phyloP scores from a whole-genome alignment of 177 flowering plant species.

The Vitis hybrid region DNA sequence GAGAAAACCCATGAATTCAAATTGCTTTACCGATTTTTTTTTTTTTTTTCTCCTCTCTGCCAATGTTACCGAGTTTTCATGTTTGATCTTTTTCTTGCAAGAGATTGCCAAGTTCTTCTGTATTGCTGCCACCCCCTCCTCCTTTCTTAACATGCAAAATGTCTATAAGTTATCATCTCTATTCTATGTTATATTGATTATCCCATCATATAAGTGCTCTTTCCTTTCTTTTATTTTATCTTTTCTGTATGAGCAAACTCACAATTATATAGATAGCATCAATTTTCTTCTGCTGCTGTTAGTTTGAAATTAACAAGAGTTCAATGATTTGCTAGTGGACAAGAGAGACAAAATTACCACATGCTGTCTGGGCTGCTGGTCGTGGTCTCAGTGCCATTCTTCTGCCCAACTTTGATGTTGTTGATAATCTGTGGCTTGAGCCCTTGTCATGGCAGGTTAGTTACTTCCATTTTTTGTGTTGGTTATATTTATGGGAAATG shows the following conservation, averaged over 20 bases:
- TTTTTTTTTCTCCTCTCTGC: too few relatives aligned
- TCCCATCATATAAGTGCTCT: not conserved
- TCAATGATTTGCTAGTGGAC: constrained; percentile 62
- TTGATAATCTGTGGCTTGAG: constrained; percentile 92
- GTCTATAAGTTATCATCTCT: not conserved
- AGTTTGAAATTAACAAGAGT: constrained; percentile 12
- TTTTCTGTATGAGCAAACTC: not conserved
- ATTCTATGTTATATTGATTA: not conserved
- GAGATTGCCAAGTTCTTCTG: too few relatives aligned
- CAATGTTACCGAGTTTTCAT: too few relatives aligned
- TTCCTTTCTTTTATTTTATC: not conserved
- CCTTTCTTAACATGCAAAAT: not conserved
- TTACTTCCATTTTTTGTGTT: constrained; percentile 5
- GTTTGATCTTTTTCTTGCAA: too few relatives aligned
- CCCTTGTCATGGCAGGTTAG: constrained; percentile 89
- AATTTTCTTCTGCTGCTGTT: constrained; percentile 8
- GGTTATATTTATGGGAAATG: not conserved
- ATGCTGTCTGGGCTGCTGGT: constrained; percentile 99
- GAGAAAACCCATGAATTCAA: too few relatives aligned
- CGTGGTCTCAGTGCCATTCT: constrained; percentile 83
- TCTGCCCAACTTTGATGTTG: constrained; percentile 87
- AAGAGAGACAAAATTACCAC: constrained; percentile 83
- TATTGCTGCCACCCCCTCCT: too few relatives aligned
- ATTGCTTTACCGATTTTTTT: too few relatives aligned
- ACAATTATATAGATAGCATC: not conserved